Evolutionary conservation across 1,284 basidiomycete species (phyloP), one percentile per base, ranked within the genome.

Genomic region (Tilletia horrida): DNA sequence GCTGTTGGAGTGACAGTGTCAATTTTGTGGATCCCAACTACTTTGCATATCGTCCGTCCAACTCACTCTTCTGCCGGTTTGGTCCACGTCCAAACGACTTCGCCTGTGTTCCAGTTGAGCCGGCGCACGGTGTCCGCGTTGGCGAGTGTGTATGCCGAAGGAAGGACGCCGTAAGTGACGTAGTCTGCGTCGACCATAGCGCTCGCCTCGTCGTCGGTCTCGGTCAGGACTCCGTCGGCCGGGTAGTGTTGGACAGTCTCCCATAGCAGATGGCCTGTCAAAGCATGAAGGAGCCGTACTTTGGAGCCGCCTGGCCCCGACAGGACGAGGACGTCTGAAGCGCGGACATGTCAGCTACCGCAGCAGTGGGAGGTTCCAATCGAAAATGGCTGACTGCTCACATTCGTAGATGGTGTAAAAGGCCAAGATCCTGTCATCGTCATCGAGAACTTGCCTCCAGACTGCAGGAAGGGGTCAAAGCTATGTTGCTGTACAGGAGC

Each of bases 391-490:
- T 59, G 55, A 7, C 4, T 25, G 3, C 47, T 29, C 63, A 64
- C 63, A 83, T 72, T 89, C 84, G 6, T 84, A 85, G 66, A 88
- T 83, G 44, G 85, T 85, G 71, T 88, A 86, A 76, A 90, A 91
- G n/a, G 85, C 86, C n/a, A 88, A 81, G 65, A 93, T 86, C 21
- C 84, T 84, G 72, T 95, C 91, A 31, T 86, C 83, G 4, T 85
- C 79, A 42, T 89, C 88, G 71, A 89, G 88, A 64, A 88, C 80
- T 80, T 90, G 87, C 80, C 93, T 86, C 93, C 93, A 97, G 25
- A 86, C 92, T 92, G 73, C 45, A 50, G 67, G 76, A 76, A 13
- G 47, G n/a, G 16, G 13, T 40, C 18, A 21, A 29, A 21, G n/a
- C 31, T 42, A 21, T 3, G 21, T 13, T n/a, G n/a, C 62, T 61